Conservation (phyloP, 441 rosid species). For the Populus trichocarpa region DNA sequence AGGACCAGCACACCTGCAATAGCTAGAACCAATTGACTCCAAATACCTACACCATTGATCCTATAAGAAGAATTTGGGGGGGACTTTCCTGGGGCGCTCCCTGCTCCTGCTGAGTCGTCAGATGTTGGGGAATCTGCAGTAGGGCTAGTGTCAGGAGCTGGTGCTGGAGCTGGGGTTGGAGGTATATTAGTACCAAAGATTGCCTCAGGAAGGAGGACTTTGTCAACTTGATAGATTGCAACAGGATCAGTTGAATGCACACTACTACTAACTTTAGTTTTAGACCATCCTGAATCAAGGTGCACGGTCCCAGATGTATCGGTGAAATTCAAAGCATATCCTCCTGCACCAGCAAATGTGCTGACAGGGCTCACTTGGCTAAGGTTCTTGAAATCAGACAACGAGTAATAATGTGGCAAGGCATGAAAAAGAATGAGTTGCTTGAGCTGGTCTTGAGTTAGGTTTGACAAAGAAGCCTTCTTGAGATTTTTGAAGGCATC, state of each 20-base stretch:
- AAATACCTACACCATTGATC: conserved; percentile 28
- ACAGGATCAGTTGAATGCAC: conserved; percentile 78
- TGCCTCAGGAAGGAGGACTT: conserved; percentile 78
- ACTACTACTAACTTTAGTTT: conserved; percentile 73
- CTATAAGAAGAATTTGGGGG: conserved; percentile 35
- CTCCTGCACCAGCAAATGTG: conserved; percentile 68
- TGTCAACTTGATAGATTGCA: conserved; percentile 74
- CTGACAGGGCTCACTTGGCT: conserved; percentile 53
- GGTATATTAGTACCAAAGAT: conserved; percentile 93
- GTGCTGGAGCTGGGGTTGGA: conserved; percentile 86
- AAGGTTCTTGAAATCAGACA: conserved; percentile 79
- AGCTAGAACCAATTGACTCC: conserved; percentile 40
- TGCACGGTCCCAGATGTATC: conserved; percentile 65
- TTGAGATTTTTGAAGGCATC: conserved; percentile 67
- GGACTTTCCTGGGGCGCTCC: conserved; percentile 30
- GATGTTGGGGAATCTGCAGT: conserved; percentile 66
- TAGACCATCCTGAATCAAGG: conserved; percentile 74
- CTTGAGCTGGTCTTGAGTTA: conserved; percentile 68
- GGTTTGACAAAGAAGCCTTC: conserved; percentile 64
- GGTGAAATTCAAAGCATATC: conserved; percentile 63
- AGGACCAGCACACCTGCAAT: conserved; percentile 43
- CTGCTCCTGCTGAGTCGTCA: conserved; percentile 28
- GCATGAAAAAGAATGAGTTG: conserved; percentile 78
- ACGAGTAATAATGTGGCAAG: conserved; percentile 65
- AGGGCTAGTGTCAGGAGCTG: conserved; percentile 53